These are phyloP conservation scores for Dittrichia graveolens DNA, from an alignment of 129 eudicot species.

Conservation along the genomic window DNA sequence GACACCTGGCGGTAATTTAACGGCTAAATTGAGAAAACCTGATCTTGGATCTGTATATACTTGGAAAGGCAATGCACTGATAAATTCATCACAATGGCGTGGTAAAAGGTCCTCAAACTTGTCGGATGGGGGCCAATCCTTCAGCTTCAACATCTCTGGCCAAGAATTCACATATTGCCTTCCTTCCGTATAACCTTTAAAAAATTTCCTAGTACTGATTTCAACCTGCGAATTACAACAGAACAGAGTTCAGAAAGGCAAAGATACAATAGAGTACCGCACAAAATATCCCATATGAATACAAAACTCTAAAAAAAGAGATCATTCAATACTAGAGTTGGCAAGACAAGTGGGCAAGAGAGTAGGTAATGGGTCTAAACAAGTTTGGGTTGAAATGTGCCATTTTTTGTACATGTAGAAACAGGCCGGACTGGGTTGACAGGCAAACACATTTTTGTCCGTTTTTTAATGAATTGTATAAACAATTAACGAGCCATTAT, in stretches of 20 bases:
- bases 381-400: too few species aligned
- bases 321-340: background rate
- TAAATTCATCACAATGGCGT: conserved; percentile 90
- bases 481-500: too few species aligned
- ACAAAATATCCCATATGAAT: conserved; percentile 11
- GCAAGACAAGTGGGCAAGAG: background rate
- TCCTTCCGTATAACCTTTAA: conserved; percentile 77
- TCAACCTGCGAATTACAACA: conserved; percentile 61
- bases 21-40: conserved; percentile 82
- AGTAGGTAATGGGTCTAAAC: too few species aligned
- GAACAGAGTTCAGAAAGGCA: background rate
- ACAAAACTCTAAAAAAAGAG: background rate
- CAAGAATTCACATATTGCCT: conserved; percentile 67
- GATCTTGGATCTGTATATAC: conserved; percentile 81
- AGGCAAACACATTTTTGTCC: too few species aligned
- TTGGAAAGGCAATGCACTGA: conserved; percentile 76
- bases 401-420: too few species aligned
- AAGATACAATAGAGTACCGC: background rate
- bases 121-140: conserved; percentile 97
- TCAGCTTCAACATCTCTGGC: conserved; percentile 97
- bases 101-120: conserved; percentile 85
- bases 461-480: too few species aligned
- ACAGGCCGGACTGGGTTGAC: too few species aligned
- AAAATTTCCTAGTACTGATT: conserved; percentile 64
- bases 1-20: conserved; percentile 63